These are phyloP conservation scores for Mortierella sp. DNA, from an alignment of 371 early-diverging fungal genomes.

Conservation along the genomic window DNA sequence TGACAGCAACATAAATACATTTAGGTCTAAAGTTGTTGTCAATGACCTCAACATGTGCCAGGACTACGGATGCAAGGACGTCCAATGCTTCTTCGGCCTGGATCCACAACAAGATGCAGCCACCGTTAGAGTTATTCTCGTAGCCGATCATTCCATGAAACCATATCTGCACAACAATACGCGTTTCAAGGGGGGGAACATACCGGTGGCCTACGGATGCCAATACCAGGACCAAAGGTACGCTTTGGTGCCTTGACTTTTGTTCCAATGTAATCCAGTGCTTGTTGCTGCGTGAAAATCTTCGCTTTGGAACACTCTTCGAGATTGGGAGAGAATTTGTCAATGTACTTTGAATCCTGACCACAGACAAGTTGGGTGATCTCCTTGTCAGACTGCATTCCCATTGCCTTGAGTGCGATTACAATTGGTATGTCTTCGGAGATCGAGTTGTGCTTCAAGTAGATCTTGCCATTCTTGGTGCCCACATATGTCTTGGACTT, in stretches of 20 bases:
- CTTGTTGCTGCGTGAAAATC: constrained; percentile 91
- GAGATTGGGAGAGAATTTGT: constrained; percentile 88
- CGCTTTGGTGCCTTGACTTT: constrained; percentile 79
- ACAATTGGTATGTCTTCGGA: constrained; percentile 95
- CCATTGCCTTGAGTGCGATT: constrained; percentile 88
- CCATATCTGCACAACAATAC: neutral
- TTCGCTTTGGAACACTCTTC: constrained; percentile 87
- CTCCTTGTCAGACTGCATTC: constrained; percentile 95
- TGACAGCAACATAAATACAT: constrained; percentile 95
- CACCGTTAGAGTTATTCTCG: neutral
- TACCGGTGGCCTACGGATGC: constrained; percentile 60
- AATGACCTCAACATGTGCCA: constrained; percentile 97
- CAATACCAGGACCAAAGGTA: constrained; percentile 53
- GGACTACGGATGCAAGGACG: constrained; percentile 90
- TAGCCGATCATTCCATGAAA: too few relatives aligned
- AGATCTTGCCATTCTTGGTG: constrained; percentile 83
- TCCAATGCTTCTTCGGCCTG: constrained; percentile 93
- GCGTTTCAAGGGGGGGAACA: neutral
- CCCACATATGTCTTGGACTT: constrained; percentile 97
- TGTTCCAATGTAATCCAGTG: constrained; percentile 90
- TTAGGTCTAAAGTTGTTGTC: constrained; percentile 93
- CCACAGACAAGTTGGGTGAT: constrained; percentile 96
- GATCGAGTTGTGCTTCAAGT: constrained; percentile 96
- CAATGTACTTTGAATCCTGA: constrained; percentile 82
- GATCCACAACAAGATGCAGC: neutral